phyloP scores from a whole-genome alignment of 192 early-diverging fungal genomes.

The Phycomyces nitens region DNA sequence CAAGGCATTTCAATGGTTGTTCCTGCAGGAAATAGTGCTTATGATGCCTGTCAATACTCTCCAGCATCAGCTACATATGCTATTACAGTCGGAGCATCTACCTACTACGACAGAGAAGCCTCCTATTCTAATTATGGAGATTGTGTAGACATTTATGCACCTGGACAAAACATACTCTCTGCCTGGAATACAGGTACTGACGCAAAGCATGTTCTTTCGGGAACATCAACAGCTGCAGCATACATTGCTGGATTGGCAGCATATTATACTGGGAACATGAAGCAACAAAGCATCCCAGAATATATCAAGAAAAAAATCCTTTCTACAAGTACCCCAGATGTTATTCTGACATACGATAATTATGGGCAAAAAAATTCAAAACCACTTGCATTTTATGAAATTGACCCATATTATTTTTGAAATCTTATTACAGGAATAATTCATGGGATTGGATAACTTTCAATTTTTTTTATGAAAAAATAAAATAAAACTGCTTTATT shows the following conservation, averaged over 20 bases:
- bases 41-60: slow-evolving; percentile 61
- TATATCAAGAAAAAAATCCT: not conserved
- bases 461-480: too few relatives aligned
- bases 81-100: slow-evolving; percentile 84
- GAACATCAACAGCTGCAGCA: slow-evolving; percentile 92
- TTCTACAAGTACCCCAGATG: not conserved
- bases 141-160: slow-evolving; percentile 93
- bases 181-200: slow-evolving; percentile 72
- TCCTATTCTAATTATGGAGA: slow-evolving; percentile 81
- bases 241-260: slow-evolving; percentile 77
- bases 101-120: slow-evolving; percentile 71
- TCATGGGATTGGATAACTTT: too few relatives aligned
- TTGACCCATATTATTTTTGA: too few relatives aligned
- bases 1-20: slow-evolving; percentile 68
- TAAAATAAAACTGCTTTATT: too few relatives aligned
- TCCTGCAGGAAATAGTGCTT: slow-evolving; percentile 70
- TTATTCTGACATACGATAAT: not conserved
- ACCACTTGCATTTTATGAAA: too few relatives aligned
- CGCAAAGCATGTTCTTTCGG: slow-evolving; percentile 85
- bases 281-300: not conserved
- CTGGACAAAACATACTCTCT: slow-evolving; percentile 72
- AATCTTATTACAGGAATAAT: too few relatives aligned
- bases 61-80: slow-evolving; percentile 60
- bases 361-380: too few relatives aligned
- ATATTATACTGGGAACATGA: slow-evolving; percentile 39